Evolutionary conservation across 2,329 filamentous ascomycete genomes (phyloP), one percentile per base, ranked within the genome.

Genomic region (Scleromitrula shiraiana): DNA sequence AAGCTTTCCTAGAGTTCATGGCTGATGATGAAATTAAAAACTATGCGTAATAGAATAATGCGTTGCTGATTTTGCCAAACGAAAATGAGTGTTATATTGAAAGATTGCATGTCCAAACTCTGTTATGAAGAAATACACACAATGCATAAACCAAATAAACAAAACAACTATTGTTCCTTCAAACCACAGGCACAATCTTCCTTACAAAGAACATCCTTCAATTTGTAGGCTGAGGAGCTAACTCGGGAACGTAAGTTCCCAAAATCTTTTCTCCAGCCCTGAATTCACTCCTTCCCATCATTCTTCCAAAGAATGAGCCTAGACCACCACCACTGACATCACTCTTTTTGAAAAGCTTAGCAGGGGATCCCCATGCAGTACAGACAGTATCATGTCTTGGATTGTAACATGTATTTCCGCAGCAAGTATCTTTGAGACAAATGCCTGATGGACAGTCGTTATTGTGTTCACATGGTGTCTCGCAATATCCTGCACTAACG

Each of bases 391-490:
- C 22, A 37, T 35, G 17, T 0, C 22, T 24, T 23, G 46, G 39
- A 19, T 49, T 32, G 14, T n/a, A 49, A 20, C 39, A 49, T 0
- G 32, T 19, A 5, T 17, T 40, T 3, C 47, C 47, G 4, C 47
- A 50, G 26, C 47, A 50, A 8, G 12, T 24, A 19, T 49, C 15
- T 1, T 4, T 24, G 0, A 50, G 15, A 17, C 47, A 50, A 10
- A 50, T 46, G 0, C 47, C 47, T n/a, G 29, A 26, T 2, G 20
- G 7, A 40, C 47, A 50, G 9, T 50, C 41, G 1, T 35, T 20
- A 22, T 44, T 40, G 5, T 5, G n/a, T 9, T 5, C 5, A 10
- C 47, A 50, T n/a, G 3, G 1, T 3, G 17, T 15, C 5, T 15
- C 36, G 6, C 47, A 50, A 19, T 23, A 14, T 5, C 47, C 47